Base-by-base conservation (phyloP, 202 grass and related monocot species). In the Brachypodium distachyon region DNA sequence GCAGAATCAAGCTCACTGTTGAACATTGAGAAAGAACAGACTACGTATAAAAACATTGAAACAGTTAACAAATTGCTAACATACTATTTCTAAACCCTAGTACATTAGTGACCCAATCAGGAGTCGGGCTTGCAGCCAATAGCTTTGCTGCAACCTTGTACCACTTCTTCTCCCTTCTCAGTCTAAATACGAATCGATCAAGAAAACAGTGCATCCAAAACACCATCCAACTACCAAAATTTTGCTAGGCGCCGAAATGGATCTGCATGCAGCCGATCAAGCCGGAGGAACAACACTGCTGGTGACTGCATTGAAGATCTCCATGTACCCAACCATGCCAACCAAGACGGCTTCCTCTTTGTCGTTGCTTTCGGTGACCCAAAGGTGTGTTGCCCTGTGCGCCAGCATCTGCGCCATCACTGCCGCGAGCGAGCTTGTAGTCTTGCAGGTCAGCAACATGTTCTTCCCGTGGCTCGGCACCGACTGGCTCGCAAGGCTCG, bases 361-460 rank as follows among this genome's bases (percentile, higher is more conserved):
- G 18, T 44, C 37, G 2, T 28, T 81, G 7, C 74, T 77, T 18
- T 87, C 49, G 37, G 82, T 82, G 18, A 93, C 84, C 90, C 90
- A 93, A 25, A 93, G 44, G 43, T 90, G 90, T 11, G 81, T 85
- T 12, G 87, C 74, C 77, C 87, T 79, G 47, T 90, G 75, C 33
- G 90, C 84, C 22, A 93, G 81, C 87, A 87, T 85, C 87, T 93
- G 87, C 6, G 84, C 90, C 90, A 93, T 93, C n/a, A 93, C 87
- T 0, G 90, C 90, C 1, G 90, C 90, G 25, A 93, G 80, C 10
- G 87, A 90, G 73, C 90, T 93, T 1, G 77, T 85, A 14, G 72
- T 27, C 55, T 70, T 79, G 74, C 90, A 93, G 18, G 81, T 90
- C 40, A 93, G 82, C 27, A 79, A 76, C 14, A 32, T 65, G 48